phyloP scores from a whole-genome alignment of 352 stramenopile genomes.

The Phytophthora meadii region DNA sequence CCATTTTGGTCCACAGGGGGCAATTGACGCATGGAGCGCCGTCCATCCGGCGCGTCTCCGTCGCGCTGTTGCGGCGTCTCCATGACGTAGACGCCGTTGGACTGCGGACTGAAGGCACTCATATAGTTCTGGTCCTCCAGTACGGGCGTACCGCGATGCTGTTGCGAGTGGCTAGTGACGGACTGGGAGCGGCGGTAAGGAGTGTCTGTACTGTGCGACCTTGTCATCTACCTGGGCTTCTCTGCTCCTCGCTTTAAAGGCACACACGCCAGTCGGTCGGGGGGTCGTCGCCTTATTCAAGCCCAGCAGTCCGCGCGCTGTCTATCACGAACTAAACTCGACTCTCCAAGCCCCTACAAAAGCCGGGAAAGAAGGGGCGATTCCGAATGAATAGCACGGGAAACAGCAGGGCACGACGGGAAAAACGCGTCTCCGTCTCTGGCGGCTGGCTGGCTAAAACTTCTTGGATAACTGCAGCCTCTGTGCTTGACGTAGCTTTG shows the following conservation, averaged over 20 bases:
- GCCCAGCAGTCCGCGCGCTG: constrained; percentile 30
- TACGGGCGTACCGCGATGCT: constrained; percentile 71
- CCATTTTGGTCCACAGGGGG: constrained; percentile 46
- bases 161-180: constrained; percentile 41
- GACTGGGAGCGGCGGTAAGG: constrained; percentile 41
- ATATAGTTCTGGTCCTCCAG: constrained; percentile 80
- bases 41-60: constrained; percentile 35
- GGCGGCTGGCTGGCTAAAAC: not conserved
- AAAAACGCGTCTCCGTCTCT: constrained; percentile 21
- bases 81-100: constrained; percentile 76
- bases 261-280: constrained; percentile 19
- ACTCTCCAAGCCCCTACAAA: constrained; percentile 12
- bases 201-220: constrained; percentile 39
- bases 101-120: constrained; percentile 56
- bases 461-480: not conserved
- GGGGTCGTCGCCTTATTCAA: constrained; percentile 26
- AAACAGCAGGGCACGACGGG: constrained; percentile 31
- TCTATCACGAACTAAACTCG: constrained; percentile 30
- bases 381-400: constrained; percentile 11
- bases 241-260: not conserved
- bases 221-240: constrained; percentile 32
- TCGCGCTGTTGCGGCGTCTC: constrained; percentile 54
- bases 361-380: constrained; percentile 39
- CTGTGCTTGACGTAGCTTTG: not conserved
- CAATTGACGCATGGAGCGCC: constrained; percentile 43